Evolutionary conservation across 169 alveolate species (phyloP).

Genomic region (Miamiensis avidus): DNA sequence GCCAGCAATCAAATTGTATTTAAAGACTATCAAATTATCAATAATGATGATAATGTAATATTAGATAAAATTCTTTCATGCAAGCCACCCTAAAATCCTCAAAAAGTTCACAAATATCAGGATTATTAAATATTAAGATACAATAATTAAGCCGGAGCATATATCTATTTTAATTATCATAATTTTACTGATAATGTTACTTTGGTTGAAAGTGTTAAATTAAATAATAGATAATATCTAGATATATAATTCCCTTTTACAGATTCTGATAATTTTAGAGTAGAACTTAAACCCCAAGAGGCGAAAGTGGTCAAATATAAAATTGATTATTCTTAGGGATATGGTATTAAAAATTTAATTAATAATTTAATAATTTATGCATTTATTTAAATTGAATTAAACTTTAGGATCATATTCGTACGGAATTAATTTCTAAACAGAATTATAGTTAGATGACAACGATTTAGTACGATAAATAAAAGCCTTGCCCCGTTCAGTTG

Average conservation of each 20-base stretch:
- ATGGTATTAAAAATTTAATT: too few relatives aligned
- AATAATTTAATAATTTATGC: too few relatives aligned
- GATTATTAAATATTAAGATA: not conserved
- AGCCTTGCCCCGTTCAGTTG: too few relatives aligned
- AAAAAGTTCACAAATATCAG: not conserved
- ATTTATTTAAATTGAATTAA: too few relatives aligned
- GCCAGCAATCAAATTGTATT: constrained; percentile 43
- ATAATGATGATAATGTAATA: not conserved
- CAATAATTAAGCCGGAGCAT: constrained; percentile 22
- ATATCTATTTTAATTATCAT: constrained; percentile 15
- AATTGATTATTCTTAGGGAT: not conserved
- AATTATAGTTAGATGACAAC: too few relatives aligned
- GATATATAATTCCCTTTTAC: constrained; percentile 34
- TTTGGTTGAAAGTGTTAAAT: constrained; percentile 12
- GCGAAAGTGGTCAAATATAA: constrained; percentile 11
- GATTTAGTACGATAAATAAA: too few relatives aligned
- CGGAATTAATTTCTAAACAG: too few relatives aligned
- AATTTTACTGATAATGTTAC: not conserved
- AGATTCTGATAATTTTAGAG: constrained; percentile 13
- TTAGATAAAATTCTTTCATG: not conserved
- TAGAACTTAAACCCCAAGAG: constrained; percentile 32
- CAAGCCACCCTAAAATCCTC: not conserved
- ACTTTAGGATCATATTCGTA: too few relatives aligned
- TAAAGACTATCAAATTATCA: not conserved
- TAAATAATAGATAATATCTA: constrained; percentile 28